These are phyloP conservation scores for Dendrostoma leiphaemia DNA, from an alignment of 2,329 filamentous ascomycete genomes.

Conservation along the genomic window DNA sequence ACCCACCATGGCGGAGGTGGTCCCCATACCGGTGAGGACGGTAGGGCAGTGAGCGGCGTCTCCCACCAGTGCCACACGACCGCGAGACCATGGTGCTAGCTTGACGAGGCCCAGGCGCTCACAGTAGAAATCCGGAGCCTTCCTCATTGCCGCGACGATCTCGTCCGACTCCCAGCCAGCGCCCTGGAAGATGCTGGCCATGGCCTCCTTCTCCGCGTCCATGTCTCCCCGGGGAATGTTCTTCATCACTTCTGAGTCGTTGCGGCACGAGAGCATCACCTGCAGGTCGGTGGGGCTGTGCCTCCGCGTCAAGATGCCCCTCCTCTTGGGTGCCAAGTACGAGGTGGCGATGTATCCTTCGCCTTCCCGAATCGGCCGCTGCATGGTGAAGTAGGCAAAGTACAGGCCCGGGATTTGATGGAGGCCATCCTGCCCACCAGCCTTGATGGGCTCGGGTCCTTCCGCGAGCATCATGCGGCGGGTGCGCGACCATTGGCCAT, in stretches of 20 bases:
- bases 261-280: not conserved
- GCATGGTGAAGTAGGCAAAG: slow-evolving; percentile 19
- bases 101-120: slow-evolving; percentile 38
- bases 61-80: slow-evolving; percentile 6
- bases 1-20: slow-evolving; percentile 33
- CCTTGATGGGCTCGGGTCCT: slow-evolving; percentile 7
- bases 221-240: not conserved
- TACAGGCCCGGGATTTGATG: slow-evolving; percentile 23
- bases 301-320: slow-evolving; percentile 36
- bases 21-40: slow-evolving; percentile 29
- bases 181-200: slow-evolving; percentile 28
- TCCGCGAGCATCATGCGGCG: slow-evolving; percentile 39
- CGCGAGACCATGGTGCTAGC: slow-evolving; percentile 23
- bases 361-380: slow-evolving; percentile 4
- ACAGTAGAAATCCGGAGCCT: slow-evolving; percentile 41
- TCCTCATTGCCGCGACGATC: slow-evolving; percentile 33
- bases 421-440: slow-evolving; percentile 18
- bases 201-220: slow-evolving; percentile 27
- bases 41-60: slow-evolving; percentile 30
- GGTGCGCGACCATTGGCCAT: slow-evolving; percentile 49
- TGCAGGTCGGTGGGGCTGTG: slow-evolving; percentile 18
- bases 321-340: slow-evolving; percentile 30
- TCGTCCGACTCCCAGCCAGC: slow-evolving; percentile 36
- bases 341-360: slow-evolving; percentile 6
- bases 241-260: not conserved